phyloP scores from a whole-genome alignment of 2,329 filamentous ascomycete genomes.

The Colletotrichum zoysiae region DNA sequence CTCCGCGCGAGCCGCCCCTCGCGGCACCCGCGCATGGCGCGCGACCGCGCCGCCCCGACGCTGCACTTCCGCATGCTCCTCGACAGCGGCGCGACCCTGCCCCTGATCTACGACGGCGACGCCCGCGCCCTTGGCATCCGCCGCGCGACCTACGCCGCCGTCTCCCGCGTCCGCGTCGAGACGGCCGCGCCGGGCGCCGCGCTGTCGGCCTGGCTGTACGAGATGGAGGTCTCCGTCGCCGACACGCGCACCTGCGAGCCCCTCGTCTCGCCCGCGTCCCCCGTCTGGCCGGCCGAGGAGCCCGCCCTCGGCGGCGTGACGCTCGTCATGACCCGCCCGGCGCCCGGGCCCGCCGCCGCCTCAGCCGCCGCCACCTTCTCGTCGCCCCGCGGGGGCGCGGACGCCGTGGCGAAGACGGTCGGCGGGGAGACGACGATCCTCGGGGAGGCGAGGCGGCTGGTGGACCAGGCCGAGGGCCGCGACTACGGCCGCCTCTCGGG shows the following conservation, averaged over 20 bases:
- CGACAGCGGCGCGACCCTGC: constrained; percentile 59
- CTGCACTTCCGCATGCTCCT: constrained; percentile 53
- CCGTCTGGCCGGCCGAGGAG: constrained; percentile 42
- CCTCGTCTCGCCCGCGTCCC: constrained; percentile 44
- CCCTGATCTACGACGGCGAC: constrained; percentile 53
- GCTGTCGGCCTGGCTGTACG: constrained; percentile 48
- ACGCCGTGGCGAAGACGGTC: constrained; percentile 13
- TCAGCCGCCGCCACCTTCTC: background rate
- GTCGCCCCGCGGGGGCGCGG: constrained; percentile 1
- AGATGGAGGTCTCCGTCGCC: constrained; percentile 51
- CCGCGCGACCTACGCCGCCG: constrained; percentile 50
- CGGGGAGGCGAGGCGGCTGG: background rate
- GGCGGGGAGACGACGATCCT: constrained; percentile 18
- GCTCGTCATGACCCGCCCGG: constrained; percentile 35
- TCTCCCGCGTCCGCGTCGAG: constrained; percentile 49
- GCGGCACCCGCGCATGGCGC: constrained; percentile 21
- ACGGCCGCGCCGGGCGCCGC: constrained; percentile 44
- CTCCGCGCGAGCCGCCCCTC: background rate
- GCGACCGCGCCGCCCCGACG: constrained; percentile 45
- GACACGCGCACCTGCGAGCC: constrained; percentile 46
- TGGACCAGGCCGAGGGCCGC: constrained; percentile 36
- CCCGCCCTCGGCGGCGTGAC: constrained; percentile 40
- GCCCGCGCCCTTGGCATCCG: constrained; percentile 52
- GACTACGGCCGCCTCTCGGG: constrained; percentile 54
- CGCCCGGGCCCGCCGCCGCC: background rate